Base-by-base conservation (phyloP, 441 rosid species). In the Aquilaria agallochum region DNA sequence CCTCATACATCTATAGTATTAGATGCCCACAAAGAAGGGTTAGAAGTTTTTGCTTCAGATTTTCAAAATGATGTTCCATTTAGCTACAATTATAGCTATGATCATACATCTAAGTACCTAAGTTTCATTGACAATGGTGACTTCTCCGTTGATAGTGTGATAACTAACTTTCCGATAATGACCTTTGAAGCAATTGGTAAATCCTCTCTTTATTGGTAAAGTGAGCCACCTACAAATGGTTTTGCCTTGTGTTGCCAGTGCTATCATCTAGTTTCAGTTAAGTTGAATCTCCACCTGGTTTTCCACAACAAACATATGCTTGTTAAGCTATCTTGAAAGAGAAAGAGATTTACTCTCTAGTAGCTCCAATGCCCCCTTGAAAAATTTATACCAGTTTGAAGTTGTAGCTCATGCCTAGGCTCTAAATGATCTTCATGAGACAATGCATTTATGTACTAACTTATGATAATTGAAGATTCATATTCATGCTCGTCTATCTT, bases 161-260 rank as follows among this genome's bases (percentile, higher is more conserved):
- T 92, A 42, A 70, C 95, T 60, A 95, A 92, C 77, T 92, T 92
- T 72, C 97, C 97, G 15, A 68, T 89, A 60, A 85, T 92, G 32
- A 83, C 92, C 13, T 91, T 95, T 0, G 82, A 53, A 5, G 90
- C 96, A 58, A 67, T 69, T 58, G 88, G 97, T 91, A 54, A 75
- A 82, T 64, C 46, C 31, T 62, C 59, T 48, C 71, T 56, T 50
- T 60, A 8, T 53, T 51, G 33, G 58, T 14, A 9, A 51, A 20
- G 10, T n/a, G 27, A 49, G 2, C 36, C 11, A 33, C 50, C 30
- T 10, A 9, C 56, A 27, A 20, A 20, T 20, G 20, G 20, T 20
- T 20, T 20, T 20, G 20, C 20, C 20, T 20, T 20, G 20, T 20
- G 20, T 20, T 20, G 20, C 1, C 27, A 20, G 27, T 20, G 27